Evolutionary conservation across 1,284 basidiomycete species (phyloP).

Genomic region (Austroboletus novae-zelandiae): DNA sequence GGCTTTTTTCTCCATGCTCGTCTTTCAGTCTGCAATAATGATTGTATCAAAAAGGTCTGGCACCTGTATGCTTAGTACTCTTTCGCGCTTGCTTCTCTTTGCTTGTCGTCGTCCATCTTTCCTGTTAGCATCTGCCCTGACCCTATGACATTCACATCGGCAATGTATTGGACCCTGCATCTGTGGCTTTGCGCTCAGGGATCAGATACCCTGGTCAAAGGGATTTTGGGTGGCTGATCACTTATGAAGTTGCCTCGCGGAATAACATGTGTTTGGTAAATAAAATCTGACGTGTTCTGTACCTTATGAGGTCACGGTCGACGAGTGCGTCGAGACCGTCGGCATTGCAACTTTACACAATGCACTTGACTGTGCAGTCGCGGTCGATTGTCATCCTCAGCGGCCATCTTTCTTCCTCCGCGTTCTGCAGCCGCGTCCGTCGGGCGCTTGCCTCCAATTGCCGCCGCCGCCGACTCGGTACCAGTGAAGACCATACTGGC

Average conservation of each 20-base stretch:
- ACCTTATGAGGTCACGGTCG: background rate
- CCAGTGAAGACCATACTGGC: background rate
- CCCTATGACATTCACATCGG: slow-evolving; percentile 7
- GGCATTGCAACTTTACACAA: no score
- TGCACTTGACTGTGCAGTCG: no score
- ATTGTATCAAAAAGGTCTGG: slow-evolving; percentile 19
- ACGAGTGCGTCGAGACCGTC: no score
- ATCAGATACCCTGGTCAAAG: slow-evolving; percentile 7
- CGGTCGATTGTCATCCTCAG: no score
- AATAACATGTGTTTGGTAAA: no score
- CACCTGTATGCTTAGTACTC: slow-evolving; percentile 14
- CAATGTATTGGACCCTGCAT: slow-evolving; percentile 11
- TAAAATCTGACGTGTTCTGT: no score
- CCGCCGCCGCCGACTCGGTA: background rate
- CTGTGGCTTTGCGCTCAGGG: background rate
- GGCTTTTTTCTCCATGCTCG: slow-evolving; percentile 3
- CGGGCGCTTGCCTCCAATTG: background rate
- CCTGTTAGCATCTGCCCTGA: background rate
- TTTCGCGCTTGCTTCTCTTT: slow-evolving; percentile 8
- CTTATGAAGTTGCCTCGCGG: background rate
- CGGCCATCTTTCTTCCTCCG: no score
- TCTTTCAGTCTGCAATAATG: slow-evolving; percentile 9
- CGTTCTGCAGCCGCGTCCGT: no score
- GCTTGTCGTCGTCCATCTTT: slow-evolving; percentile 4
- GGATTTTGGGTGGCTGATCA: slow-evolving; percentile 6